Evolutionary conservation across 2,329 filamentous ascomycete genomes (phyloP).

Genomic region (Cyanodermella asteris): DNA sequence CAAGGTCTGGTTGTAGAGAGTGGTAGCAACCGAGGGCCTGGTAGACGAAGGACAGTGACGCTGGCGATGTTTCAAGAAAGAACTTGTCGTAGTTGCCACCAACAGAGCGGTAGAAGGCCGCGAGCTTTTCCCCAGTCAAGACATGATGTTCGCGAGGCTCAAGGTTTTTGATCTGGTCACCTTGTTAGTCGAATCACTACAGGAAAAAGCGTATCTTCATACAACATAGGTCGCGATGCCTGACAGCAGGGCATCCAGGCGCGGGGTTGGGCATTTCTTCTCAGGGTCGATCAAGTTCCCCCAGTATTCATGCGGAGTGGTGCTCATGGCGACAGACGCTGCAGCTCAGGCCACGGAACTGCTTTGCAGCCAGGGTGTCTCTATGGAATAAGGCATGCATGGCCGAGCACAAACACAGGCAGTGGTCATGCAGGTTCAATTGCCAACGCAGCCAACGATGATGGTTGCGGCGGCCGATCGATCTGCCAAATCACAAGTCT

Average conservation of each 20-base stretch:
- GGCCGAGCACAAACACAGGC: too few relatives aligned
- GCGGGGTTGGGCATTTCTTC: constrained; percentile 44
- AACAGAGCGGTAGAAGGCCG: constrained; percentile 54
- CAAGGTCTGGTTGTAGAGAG: constrained; percentile 49
- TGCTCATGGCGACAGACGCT: too few relatives aligned
- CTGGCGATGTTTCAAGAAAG: constrained; percentile 52
- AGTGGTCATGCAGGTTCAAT: too few relatives aligned
- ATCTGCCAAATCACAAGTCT: too few relatives aligned
- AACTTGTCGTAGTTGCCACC: constrained; percentile 59
- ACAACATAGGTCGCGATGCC: constrained; percentile 52
- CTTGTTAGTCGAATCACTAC: not conserved
- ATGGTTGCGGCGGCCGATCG: too few relatives aligned
- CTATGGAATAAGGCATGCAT: too few relatives aligned
- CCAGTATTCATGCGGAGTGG: constrained; percentile 24
- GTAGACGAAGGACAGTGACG: constrained; percentile 77
- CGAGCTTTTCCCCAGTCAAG: constrained; percentile 46
- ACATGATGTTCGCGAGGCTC: constrained; percentile 32
- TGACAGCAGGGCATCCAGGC: constrained; percentile 45
- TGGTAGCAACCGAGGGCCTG: constrained; percentile 80
- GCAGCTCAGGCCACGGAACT: too few relatives aligned
- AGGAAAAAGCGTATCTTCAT: constrained; percentile 22
- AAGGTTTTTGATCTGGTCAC: constrained; percentile 31
- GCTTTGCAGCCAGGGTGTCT: too few relatives aligned
- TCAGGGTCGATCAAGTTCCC: constrained; percentile 45
- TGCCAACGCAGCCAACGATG: too few relatives aligned